Evolutionary conservation across 2,329 filamentous ascomycete genomes (phyloP), one percentile per base, ranked within the genome.

Genomic region (Colletotrichum caudatum): DNA sequence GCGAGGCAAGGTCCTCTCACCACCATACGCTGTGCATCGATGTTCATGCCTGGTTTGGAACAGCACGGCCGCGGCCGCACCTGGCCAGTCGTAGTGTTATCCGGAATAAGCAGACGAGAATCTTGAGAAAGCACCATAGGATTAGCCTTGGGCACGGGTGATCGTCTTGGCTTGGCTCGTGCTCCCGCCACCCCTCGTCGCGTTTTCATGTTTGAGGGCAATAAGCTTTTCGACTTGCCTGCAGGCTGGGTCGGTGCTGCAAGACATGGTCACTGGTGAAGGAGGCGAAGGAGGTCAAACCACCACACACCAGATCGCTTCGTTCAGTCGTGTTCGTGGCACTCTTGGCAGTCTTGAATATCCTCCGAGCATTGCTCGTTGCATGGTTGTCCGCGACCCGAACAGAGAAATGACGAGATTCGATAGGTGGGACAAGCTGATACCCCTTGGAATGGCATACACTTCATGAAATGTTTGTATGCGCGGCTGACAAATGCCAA

Each of bases 41-140:
- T 69, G 39, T 64, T 71, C 65, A 69, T 71, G 69, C 69, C 68
- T 60, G 53, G 23, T 64, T 64, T 53, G 65, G 57, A 69, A 63
- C 53, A 56, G 14, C 50, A 63, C 53, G 53, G 51, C 33, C 59
- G 33, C 50, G 9, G 26, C 23, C 64, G 8, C 46, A 48, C 58
- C 68, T 67, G 50, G 37, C 16, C 58, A 41, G 11, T 37, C 35
- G 54, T 35, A 11, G 20, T 20, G 46, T 53, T 71, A 59, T 71
- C 69, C 68, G 37, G n/a, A 63, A 59, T 48, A 44, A 48, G 66
- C 61, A 50, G 50, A 60, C n/a, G 39, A 16, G 66, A 41, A 62
- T 46, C 67, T 54, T 39, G 20, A 62, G 64, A 26, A 41, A 51
- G 39, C 33, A 26, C 44, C 51, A 59, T 53, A 46, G 44, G 16